These are phyloP conservation scores for Botrytis hyacinthi DNA, from an alignment of 2,329 filamentous ascomycete species.

Conservation along the genomic window DNA sequence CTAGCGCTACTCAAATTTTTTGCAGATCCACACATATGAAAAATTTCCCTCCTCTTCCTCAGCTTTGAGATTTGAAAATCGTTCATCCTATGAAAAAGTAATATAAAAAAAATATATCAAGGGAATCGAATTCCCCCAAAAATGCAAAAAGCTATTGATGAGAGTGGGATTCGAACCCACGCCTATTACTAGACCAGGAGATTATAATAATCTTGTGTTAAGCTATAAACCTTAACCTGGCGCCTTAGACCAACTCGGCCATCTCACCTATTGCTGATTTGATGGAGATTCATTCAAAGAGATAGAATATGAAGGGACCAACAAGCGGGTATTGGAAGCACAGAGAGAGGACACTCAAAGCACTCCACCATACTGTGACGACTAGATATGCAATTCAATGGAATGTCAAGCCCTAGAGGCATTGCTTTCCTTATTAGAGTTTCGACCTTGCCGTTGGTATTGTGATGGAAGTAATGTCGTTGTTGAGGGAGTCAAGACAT, in stretches of 20 bases:
- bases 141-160: neutral
- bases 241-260: constrained; percentile 16
- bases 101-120: no score
- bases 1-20: neutral
- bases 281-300: rapidly evolving
- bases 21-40: neutral
- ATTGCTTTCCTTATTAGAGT: neutral
- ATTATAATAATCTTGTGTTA: neutral
- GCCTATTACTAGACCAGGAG: constrained; percentile 17
- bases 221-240: constrained; percentile 10
- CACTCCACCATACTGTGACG: no score
- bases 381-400: neutral
- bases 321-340: no score
- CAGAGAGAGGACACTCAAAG: no score
- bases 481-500: neutral
- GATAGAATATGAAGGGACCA: neutral
- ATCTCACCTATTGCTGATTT: constrained; percentile 2
- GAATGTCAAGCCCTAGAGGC: neutral
- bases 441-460: neutral
- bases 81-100: no score
- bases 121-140: neutral
- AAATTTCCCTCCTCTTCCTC: neutral
- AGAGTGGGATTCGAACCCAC: constrained; percentile 16
- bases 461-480: no score
- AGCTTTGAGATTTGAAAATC: neutral